Base-by-base conservation (phyloP, 768 basidiomycete genomes). In the Stropharia rugosoannulata region DNA sequence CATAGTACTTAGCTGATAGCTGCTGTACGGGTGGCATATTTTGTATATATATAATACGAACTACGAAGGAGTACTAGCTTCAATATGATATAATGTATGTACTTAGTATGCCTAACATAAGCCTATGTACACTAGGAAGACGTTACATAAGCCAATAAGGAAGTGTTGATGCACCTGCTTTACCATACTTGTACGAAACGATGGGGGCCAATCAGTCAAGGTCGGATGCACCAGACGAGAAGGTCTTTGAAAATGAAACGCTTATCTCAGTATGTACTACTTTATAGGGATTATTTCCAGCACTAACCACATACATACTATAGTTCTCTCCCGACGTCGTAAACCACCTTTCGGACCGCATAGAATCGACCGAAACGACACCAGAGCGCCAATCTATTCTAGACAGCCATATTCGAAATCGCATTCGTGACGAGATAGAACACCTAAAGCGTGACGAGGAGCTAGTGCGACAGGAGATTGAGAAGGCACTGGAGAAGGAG, bases 311-410 rank as follows among this genome's bases (percentile, higher is more conserved):
- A 16, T 11, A 13, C 27, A 25, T 27, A 8, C 27, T 43, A 11
- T 37, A 95, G 92, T 90, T 95, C 73, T 89, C 89, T n/a, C 82
- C 82, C 45, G 84, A 88, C 69, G 84, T 95, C 55, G 85, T 95
- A 66, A 84, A 88, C 75, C 84, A 87, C 55, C 86, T 95, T 59
- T 78, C 85, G 16, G 86, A 91, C 72, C 75, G 80, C 56, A 68
- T 81, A 36, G 79, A 82, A 41, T 77, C 85, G 1, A 73, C 86
- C 9, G 78, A 78, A 46, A 83, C 85, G 2, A 76, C 83, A 12
- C 79, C 85, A 9, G 84, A 85, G 57, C 85, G 89, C 39, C 93
- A 93, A 71, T 76, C 83, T 8, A 80, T 82, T 4, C 75, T 94
- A 45, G 93, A 95, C 66, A 76, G 78, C 18, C 86, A 85, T 59